Conservation (phyloP, 345 rosid genomes). For the Moricandia moricandioides region DNA sequence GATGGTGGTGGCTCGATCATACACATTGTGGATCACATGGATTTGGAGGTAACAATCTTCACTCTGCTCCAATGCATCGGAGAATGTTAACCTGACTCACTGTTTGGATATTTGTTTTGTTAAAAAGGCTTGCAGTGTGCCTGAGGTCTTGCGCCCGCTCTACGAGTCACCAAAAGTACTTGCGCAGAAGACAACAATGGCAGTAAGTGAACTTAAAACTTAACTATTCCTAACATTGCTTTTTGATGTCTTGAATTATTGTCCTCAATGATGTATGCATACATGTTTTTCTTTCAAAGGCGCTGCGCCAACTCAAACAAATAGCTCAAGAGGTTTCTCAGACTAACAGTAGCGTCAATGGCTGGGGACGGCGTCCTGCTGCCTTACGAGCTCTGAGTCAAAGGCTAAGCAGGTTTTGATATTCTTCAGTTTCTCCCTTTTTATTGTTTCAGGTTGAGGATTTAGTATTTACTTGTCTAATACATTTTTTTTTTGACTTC, state of each 20-base stretch:
- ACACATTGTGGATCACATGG: conserved; percentile 96
- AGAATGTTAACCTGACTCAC: background rate
- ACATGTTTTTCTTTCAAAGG: conserved; percentile 40
- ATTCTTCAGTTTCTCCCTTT: background rate
- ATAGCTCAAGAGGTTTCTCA: conserved; percentile 90
- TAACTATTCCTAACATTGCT: background rate
- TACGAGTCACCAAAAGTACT: conserved; percentile 94
- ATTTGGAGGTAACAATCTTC: conserved; percentile 68
- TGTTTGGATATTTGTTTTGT: conserved; percentile 26
- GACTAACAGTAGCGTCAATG: conserved; percentile 67
- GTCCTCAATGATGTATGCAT: conserved; percentile 7
- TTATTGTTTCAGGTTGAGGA: background rate
- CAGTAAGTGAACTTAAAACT: conserved; percentile 47
- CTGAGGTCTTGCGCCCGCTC: conserved; percentile 93
- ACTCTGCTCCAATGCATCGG: background rate
- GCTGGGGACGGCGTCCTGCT: conserved; percentile 96
- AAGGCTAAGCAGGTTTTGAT: conserved; percentile 83
- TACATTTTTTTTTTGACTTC: background rate
- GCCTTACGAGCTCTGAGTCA: conserved; percentile 92
- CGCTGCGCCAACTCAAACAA: conserved; percentile 90
- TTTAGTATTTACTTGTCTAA: conserved; percentile 19
- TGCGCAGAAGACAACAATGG: conserved; percentile 97
- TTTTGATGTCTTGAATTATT: background rate
- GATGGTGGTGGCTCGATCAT: conserved; percentile 99
- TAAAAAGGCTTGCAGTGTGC: conserved; percentile 93